Base-by-base conservation (phyloP, 2,329 filamentous ascomycete genomes). In the Emydomyces testavorans region DNA sequence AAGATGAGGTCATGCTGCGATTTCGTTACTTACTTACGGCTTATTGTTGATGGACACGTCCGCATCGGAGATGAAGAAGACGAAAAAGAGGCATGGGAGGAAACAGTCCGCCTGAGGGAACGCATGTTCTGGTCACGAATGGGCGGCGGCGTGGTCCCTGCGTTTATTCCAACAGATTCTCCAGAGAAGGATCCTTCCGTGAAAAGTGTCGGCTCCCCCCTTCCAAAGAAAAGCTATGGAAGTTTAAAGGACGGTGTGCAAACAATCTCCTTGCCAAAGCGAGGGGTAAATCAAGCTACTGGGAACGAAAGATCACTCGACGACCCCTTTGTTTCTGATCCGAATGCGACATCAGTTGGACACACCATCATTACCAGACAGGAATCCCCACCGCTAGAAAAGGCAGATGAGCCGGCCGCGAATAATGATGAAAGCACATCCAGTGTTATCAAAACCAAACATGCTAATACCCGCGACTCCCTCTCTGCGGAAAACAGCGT, bases 91-190 rank as follows among this genome's bases (percentile, higher is more conserved):
- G 87, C 88, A 0, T 98, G 92, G 92, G 90, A 96, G 62, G 92
- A 98, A 69, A 87, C 87, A 49, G 84, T 95, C 8, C 79, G 83
- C 24, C 67, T 96, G 40, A 76, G 92, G 43, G 92, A 98, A 64
- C 82, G 90, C 57, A 94, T 98, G 84, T 98, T 98, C 63, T 98
- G 92, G 92, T 80, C 85, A 43, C 78, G 92, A 48, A 79, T 98
- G 45, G 90, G 90, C 21, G 92, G 89, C 23, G 92, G 92, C 11
- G 87, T 98, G 1, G 70, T 96, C 10, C 92, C 90, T 1, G 71
- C 76, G 10, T 70, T 71, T 43, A 54, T 70, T 21, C 56, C 54
- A 10, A 38, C 51, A 23, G 57, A 49, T 8, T n/a, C 36, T 26
- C 49, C 60, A 57, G 23, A 60, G 57, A 3, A 51, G 11, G 42